Conservation (phyloP, 352 stramenopile species). For the Globisporangium solare region DNA sequence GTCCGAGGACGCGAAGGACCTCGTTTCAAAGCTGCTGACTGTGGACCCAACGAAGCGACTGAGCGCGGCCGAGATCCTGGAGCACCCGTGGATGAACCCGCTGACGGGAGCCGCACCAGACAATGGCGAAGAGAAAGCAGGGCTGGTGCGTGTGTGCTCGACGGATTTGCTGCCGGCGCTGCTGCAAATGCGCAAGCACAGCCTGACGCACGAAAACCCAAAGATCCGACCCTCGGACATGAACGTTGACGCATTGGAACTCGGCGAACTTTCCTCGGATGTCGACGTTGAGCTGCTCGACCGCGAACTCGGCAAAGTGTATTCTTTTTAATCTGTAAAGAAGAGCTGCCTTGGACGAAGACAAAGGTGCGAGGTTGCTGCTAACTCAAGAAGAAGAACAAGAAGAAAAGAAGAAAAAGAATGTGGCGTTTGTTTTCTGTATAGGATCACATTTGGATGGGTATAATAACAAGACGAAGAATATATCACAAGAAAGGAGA, state of each 20-base stretch:
- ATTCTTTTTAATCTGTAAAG: constrained; percentile 27
- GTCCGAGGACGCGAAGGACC: constrained; percentile 91
- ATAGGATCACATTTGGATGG: constrained; percentile 13
- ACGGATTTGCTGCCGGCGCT: constrained; percentile 55
- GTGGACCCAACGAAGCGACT: constrained; percentile 82
- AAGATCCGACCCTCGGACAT: constrained; percentile 75
- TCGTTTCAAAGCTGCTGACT: constrained; percentile 91
- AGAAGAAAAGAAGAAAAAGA: constrained; percentile 6
- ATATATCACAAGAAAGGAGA: constrained; percentile 3
- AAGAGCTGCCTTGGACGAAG: constrained; percentile 12
- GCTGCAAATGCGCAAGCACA: constrained; percentile 75
- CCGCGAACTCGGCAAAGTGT: constrained; percentile 53
- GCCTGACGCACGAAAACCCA: constrained; percentile 53
- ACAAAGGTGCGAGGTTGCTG: background rate
- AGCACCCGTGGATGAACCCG: constrained; percentile 78
- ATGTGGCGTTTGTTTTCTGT: background rate
- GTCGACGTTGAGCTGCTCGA: constrained; percentile 63
- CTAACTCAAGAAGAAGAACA: background rate
- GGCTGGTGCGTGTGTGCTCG: constrained; percentile 33
- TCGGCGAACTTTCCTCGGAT: constrained; percentile 48
- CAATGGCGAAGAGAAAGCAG: constrained; percentile 23
- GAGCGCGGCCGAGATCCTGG: constrained; percentile 58
- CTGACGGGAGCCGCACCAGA: constrained; percentile 17
- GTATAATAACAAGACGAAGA: constrained; percentile 31
- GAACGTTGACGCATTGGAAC: constrained; percentile 59